Evolutionary conservation across 805 yeast species (phyloP), one percentile per base, ranked within the genome.

Genomic region (Grigorovia humatica): DNA sequence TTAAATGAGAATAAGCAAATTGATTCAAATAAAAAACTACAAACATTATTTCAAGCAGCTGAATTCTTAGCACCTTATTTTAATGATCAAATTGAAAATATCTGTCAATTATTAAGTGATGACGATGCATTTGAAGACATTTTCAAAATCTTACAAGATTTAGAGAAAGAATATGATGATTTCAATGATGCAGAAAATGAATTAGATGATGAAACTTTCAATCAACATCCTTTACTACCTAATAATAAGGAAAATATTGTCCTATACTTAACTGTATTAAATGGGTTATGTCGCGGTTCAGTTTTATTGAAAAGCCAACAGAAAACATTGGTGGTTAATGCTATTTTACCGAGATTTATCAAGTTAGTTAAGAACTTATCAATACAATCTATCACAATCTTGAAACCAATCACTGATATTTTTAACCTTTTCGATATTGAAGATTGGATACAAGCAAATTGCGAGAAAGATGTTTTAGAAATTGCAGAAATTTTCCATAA

Each of bases 41-140:
- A 55, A 19, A 55, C 57, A 12, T 30, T 66, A 9, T 61, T 58
- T 27, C 69, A 66, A 52, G 69, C 70, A 1, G 61, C 67, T 15
- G 68, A 67, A 53, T 68, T 68, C 52, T 54, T 68, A 29, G 57
- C 58, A 32, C 63, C 66, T 4, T 57, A 57, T 46, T 67, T 60
- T 52, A 60, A 62, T 20, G 35, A 56, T 1, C 46, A 57, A 9
- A 53, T 66, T 17, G 54, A 50, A 11, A 57, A 58, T n/a, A 59
- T 64, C 18, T 61, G 68, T 45, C 47, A 54, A 50, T 32, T 67
- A 18, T 52, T 67, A 18, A 55, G 58, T 1, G 60, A 52, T 48
- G 64, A 64, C 19, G 59, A 59, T 15, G 59, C 57, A 15, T 56
- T 59, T 20, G 50, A 53, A 15, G 51, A 51, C 29, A 35, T 48